Evolutionary conservation across 2,329 filamentous ascomycete species (phyloP).

Genomic region (Phialocephala sp.): DNA sequence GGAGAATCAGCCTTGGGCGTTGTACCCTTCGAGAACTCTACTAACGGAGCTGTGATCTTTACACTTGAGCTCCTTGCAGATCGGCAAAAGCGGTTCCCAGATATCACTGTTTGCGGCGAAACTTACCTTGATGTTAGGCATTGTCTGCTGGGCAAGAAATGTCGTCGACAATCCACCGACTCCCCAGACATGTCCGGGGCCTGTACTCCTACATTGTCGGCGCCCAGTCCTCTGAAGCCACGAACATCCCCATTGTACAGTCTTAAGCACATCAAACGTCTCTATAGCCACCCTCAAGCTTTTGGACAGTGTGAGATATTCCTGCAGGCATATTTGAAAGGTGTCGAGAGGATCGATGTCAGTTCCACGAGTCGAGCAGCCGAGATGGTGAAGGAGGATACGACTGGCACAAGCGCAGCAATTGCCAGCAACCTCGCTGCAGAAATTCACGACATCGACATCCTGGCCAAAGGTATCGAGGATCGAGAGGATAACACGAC

Average conservation of each 20-base stretch:
- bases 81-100: constrained; percentile 64
- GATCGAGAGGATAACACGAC: constrained; percentile 80
- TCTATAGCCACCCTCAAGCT: constrained; percentile 95
- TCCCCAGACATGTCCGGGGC: constrained; percentile 49
- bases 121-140: constrained; percentile 88
- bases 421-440: constrained; percentile 80
- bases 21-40: constrained; percentile 94
- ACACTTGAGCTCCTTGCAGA: constrained; percentile 91
- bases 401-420: constrained; percentile 69
- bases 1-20: constrained; percentile 73
- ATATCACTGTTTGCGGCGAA: constrained; percentile 81
- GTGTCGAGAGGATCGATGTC: constrained; percentile 81
- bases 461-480: constrained; percentile 74
- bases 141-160: constrained; percentile 71
- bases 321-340: constrained; percentile 70
- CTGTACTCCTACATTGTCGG: constrained; percentile 55
- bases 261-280: constrained; percentile 68
- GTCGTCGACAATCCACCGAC: constrained; percentile 23
- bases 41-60: constrained; percentile 89
- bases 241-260: constrained; percentile 54
- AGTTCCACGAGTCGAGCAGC: constrained; percentile 87
- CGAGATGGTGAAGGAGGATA: constrained; percentile 70
- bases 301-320: constrained; percentile 89
- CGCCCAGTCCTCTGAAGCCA: constrained; percentile 52
- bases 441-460: constrained; percentile 66